phyloP scores from a whole-genome alignment of 352 stramenopile species.

The Pythium diclinum region DNA sequence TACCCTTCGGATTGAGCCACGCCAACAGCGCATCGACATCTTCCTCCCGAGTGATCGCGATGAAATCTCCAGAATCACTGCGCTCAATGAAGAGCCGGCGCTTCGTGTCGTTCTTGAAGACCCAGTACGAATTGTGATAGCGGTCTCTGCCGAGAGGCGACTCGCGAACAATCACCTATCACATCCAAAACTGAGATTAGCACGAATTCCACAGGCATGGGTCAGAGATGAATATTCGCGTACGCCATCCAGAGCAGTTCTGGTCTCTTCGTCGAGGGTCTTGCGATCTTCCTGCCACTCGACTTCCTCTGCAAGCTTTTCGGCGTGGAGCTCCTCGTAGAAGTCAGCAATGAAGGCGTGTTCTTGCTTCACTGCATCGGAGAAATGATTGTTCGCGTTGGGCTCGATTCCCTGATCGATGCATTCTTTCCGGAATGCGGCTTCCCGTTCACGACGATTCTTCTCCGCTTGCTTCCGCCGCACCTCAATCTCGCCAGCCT shows the following conservation, averaged over 20 bases:
- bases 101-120: slow-evolving; percentile 69
- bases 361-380: slow-evolving; percentile 35
- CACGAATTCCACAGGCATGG: background rate
- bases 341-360: slow-evolving; percentile 34
- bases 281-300: slow-evolving; percentile 22
- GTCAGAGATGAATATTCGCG: background rate
- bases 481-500: slow-evolving; percentile 30
- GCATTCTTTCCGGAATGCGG: slow-evolving; percentile 31
- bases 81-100: slow-evolving; percentile 65
- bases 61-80: slow-evolving; percentile 58
- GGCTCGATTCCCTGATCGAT: slow-evolving; percentile 35
- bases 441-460: slow-evolving; percentile 30
- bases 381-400: slow-evolving; percentile 42
- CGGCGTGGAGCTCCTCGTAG: slow-evolving; percentile 31
- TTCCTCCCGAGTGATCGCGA: slow-evolving; percentile 34
- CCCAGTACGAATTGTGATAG: slow-evolving; percentile 77
- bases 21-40: slow-evolving; percentile 47
- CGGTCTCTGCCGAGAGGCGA: slow-evolving; percentile 66
- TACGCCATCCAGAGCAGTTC: slow-evolving; percentile 19
- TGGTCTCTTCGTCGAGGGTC: slow-evolving; percentile 21
- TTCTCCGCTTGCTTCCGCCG: slow-evolving; percentile 27
- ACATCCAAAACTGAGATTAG: background rate
- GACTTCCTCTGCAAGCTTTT: slow-evolving; percentile 26
- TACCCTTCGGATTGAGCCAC: slow-evolving; percentile 77
- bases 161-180: slow-evolving; percentile 60